Evolutionary conservation across 106 monocot genomes (phyloP), one percentile per base, ranked within the genome.

Genomic region (Acorus gramineus): DNA sequence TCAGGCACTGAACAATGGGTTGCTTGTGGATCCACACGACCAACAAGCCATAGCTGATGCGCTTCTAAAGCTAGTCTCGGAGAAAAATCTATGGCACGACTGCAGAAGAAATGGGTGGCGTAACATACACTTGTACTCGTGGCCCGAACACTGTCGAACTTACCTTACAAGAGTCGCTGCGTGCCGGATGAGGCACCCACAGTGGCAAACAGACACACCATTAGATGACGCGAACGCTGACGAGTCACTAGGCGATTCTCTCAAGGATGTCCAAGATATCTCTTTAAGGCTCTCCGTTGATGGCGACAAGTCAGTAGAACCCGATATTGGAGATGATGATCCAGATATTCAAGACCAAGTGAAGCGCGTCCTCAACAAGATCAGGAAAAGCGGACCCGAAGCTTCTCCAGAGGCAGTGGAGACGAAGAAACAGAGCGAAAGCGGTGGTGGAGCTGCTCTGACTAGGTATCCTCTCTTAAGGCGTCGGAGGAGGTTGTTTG

Each of bases 101-200:
- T 96, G 95, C 69, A 71, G 79, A 57, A 87, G 79, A 12, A 96
- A 87, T 44, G 95, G 87, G 9, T 85, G 80, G 82, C 73, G 80
- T 7, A 96, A 96, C 69, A 96, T 96, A 47, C 90, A 96, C 62
- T 80, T 87, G 56, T 96, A 84, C 61, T 96, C 95, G 1, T 96
- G 95, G 95, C 95, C 95, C 2, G 95, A 87, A 72, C 95, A 96
- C 56, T 96, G 90, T 68, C 77, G 90, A 28, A 87, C 86, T 3
- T 96, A 91, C 67, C 87, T 96, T 6, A 79, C 85, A n/a, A 78
- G 91, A 54, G 78, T 96, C 3, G 90, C 95, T 5, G 87, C 85
- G 0, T 91, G 95, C 69, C 59, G 95, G 54, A 85, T 96, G 78
- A 79, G 95, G 57, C 90, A 96, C 68, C 90, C 95, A 0, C 90